phyloP scores from a whole-genome alignment of 768 basidiomycete species.

The Royoungia palumana region DNA sequence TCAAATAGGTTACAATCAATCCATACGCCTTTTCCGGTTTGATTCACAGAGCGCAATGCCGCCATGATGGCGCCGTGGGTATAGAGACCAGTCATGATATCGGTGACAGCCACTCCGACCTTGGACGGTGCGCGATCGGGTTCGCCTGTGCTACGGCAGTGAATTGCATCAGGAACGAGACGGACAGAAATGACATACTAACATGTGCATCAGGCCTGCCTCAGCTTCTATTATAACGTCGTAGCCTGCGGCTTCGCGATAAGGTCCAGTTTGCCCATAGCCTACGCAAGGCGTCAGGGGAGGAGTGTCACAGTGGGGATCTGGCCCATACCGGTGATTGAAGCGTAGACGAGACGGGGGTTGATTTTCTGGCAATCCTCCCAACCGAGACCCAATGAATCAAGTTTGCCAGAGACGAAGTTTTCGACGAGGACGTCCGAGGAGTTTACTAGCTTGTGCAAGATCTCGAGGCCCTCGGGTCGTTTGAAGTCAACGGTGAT shows the following conservation, averaged over 20 bases:
- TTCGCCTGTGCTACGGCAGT: constrained; percentile 72
- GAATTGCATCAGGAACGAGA: constrained; percentile 6
- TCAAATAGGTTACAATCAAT: constrained; percentile 94
- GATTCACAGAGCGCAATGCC: constrained; percentile 73
- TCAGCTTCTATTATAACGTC: constrained; percentile 87
- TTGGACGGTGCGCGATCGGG: constrained; percentile 82
- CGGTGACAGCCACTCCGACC: constrained; percentile 94
- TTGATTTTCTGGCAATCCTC: constrained; percentile 79
- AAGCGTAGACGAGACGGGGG: constrained; percentile 79
- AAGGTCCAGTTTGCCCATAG: constrained; percentile 90
- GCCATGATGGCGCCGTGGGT: constrained; percentile 93
- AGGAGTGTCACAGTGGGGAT: background rate
- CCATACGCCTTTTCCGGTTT: constrained; percentile 85
- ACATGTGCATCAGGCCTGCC: constrained; percentile 95
- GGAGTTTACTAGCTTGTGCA: constrained; percentile 63
- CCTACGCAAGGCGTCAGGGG: constrained; percentile 36
- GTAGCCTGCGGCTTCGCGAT: constrained; percentile 77
- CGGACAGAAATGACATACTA: constrained; percentile 28
- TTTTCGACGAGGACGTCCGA: constrained; percentile 92
- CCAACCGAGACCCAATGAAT: constrained; percentile 80
- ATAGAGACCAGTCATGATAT: constrained; percentile 84
- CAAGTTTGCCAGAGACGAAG: constrained; percentile 81
- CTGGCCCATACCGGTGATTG: constrained; percentile 67
- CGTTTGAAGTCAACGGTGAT: constrained; percentile 87
- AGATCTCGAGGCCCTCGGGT: constrained; percentile 69